Evolutionary conservation across 1,139 yeast species (phyloP).

Genomic region (Hanseniaspora sp.): DNA sequence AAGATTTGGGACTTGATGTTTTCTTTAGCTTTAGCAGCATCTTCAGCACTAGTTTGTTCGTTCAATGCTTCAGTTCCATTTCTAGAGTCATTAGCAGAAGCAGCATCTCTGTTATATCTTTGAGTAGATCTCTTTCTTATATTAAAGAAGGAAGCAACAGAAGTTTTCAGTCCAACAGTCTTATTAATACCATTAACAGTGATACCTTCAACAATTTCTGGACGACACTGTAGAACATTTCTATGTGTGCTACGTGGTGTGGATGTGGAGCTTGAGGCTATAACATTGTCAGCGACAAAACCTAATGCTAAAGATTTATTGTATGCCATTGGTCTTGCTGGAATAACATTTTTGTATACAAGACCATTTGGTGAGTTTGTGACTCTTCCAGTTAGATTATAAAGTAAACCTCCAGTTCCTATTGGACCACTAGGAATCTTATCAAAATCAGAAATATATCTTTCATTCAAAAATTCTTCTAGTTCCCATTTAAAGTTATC

Average conservation of each 20-base stretch:
- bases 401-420: conserved; percentile 68
- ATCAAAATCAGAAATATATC: conserved; percentile 20
- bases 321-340: conserved; percentile 43
- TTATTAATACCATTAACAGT: conserved; percentile 31
- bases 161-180: conserved; percentile 28
- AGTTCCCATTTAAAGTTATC: conserved; percentile 32
- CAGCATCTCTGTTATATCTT: background rate
- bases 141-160: conserved; percentile 40
- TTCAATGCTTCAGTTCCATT: background rate
- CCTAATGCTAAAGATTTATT: conserved; percentile 7
- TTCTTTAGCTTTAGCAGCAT: background rate
- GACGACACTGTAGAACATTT: conserved; percentile 3
- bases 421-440: conserved; percentile 31
- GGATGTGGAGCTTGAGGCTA: background rate
- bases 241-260: background rate
- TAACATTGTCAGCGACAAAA: conserved; percentile 7
- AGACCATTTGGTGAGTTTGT: conserved; percentile 68
- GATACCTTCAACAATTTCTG: conserved; percentile 9
- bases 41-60: background rate
- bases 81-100: background rate
- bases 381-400: conserved; percentile 59
- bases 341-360: conserved; percentile 45
- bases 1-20: conserved; percentile 7
- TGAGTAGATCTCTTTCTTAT: background rate
- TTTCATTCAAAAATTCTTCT: conserved; percentile 30